phyloP scores from a whole-genome alignment of 1,284 basidiomycete genomes.

The Ustilago xerochloae region DNA sequence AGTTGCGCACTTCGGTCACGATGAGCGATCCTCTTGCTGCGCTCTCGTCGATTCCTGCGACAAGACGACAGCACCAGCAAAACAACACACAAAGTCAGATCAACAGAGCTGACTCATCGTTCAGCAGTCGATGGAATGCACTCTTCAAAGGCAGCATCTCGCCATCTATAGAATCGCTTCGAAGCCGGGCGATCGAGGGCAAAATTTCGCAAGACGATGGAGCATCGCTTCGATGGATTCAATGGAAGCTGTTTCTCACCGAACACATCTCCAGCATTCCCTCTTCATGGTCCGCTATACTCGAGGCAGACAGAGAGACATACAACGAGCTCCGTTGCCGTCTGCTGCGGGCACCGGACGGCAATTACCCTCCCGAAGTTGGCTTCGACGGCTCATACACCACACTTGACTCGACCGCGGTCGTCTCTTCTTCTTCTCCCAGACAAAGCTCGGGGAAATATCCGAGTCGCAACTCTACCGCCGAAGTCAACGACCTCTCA shows the following conservation, averaged over 20 bases:
- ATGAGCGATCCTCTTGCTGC: conserved; percentile 42
- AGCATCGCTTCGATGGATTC: conserved; percentile 45
- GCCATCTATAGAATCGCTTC: conserved; percentile 20
- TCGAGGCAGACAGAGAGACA: conserved; percentile 34
- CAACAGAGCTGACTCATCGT: conserved; percentile 1
- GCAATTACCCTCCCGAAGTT: conserved; percentile 51
- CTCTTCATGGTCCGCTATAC: conserved; percentile 41
- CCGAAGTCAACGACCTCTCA: conserved; percentile 33
- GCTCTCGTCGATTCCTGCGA: conserved; percentile 10
- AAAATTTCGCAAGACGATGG: conserved; percentile 12
- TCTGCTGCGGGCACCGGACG: conserved; percentile 49
- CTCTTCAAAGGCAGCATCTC: conserved; percentile 13
- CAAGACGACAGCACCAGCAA: not conserved
- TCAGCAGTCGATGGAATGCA: conserved; percentile 16
- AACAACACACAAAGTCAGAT: not conserved
- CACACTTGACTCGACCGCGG: not conserved
- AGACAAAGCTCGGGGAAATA: not conserved
- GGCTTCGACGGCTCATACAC: conserved; percentile 36
- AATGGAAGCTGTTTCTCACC: conserved; percentile 48
- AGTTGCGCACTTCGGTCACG: too few relatives aligned
- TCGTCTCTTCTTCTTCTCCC: not conserved
- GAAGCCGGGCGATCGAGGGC: conserved; percentile 18
- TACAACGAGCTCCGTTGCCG: conserved; percentile 40
- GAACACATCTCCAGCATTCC: conserved; percentile 43
- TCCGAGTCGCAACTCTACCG: not conserved